Base-by-base conservation (phyloP, 352 stramenopile species). In the Aphanomyces astaci region DNA sequence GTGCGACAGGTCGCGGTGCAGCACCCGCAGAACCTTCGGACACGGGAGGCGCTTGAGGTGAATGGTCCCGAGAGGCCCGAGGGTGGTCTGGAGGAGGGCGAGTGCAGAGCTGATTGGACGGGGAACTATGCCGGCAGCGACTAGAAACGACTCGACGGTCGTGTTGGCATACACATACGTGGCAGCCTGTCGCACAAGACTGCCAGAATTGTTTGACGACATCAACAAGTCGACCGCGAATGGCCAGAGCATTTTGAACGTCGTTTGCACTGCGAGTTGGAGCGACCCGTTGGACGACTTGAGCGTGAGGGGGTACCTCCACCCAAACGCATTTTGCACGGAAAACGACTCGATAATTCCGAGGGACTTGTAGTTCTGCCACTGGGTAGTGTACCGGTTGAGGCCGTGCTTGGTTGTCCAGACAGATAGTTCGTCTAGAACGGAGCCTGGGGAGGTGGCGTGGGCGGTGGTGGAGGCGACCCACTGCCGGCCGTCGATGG, bases 291-390 rank as follows among this genome's bases (percentile, higher is more conserved):
- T 66, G 33, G 19, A 32, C 11, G 15, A 5, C 7, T 54, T 10
- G 17, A 66, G 59, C 9, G 59, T 66, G 9, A 62, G 9, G 30
- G 10, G 10, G 36, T 56, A 66, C 11, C 2, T 1, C 4, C 39
- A 19, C 7, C 46, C 59, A n/a, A 66, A 36, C 10, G 59, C 59
- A 17, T 54, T 66, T 3, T 3, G 0, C 13, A 66, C 32, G 3
- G 27, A 30, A 19, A 33, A 54, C 30, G 11, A 17, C 13, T 66
- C 43, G 25, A 54, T 28, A 17, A 66, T 11, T 1, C 59, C 59
- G 17, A 66, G 45, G n/a, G 19, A 27, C 57, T 66, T 66, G 36
- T 36, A 66, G 59, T 66, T 66, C 32, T 66, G 59, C 59, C 59
- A 66, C 59, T 66, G 59, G 1, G 59, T 66, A 2, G 59, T 66